Percentiles rank a stretch among this genome's conserved stretches.
phyloP scores from a whole-genome alignment of 1,284 basidiomycete genomes.

The Marasmius tenuissimus region DNA sequence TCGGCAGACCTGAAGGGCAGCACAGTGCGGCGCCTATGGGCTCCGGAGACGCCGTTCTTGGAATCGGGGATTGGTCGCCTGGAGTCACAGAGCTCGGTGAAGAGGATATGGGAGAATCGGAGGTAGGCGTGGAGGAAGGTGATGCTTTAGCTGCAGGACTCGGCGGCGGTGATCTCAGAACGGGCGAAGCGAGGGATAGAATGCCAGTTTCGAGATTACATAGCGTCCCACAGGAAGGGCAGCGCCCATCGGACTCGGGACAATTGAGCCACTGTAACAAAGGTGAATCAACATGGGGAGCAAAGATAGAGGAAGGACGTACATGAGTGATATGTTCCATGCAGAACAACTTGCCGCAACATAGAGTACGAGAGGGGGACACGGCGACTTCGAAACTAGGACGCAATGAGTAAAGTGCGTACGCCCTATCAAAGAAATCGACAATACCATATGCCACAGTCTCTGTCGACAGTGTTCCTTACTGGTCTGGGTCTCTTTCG shows the following conservation, averaged over 20 bases:
- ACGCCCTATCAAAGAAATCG: not conserved
- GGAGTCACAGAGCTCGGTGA: not conserved
- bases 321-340: constrained; percentile 35
- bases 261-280: constrained; percentile 34
- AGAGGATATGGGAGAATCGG: not conserved
- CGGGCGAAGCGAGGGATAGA: constrained; percentile 28
- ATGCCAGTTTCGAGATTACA: constrained; percentile 27
- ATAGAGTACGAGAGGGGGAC: constrained; percentile 30
- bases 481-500: not conserved
- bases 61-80: not conserved
- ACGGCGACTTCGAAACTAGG: constrained; percentile 36
- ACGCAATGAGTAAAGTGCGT: not conserved
- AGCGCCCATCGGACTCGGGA: constrained; percentile 30
- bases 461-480: not conserved
- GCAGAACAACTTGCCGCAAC: constrained; percentile 37
- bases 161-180: constrained; percentile 5
- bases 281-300: not conserved
- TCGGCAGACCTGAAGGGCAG: too few relatives aligned
- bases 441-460: not conserved
- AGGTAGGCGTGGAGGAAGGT: not conserved
- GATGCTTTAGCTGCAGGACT: not conserved
- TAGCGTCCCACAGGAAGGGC: constrained; percentile 32
- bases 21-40: too few relatives aligned
- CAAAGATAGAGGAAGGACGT: constrained; percentile 12
- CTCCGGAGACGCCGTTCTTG: not conserved